Percentiles rank a stretch among this genome's conserved stretches.
Evolutionary conservation across 73 alveolate species (phyloP).

Genomic region (Breviolum minutum): DNA sequence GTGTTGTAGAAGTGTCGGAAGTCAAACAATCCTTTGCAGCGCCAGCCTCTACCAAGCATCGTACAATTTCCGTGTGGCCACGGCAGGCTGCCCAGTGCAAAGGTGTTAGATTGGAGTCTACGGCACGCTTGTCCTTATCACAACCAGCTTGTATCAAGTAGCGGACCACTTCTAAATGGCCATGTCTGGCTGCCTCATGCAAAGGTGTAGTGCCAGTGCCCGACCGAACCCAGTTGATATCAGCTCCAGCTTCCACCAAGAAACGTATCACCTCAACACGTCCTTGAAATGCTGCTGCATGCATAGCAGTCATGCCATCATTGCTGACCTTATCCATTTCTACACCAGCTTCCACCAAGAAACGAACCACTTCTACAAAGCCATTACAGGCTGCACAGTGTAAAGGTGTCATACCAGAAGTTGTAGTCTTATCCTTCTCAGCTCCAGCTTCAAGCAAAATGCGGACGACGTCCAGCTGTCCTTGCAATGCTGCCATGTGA

Average conservation of each 20-base stretch:
- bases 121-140: not conserved
- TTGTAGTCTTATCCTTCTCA: not conserved
- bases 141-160: not conserved
- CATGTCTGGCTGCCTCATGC: not conserved
- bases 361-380: not conserved
- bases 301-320: not conserved
- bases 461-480: not conserved
- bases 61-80: not conserved
- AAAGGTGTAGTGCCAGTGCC: not conserved
- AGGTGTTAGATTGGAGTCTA: not conserved
- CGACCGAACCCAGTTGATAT: not conserved
- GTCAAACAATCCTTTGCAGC: not conserved
- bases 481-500: not conserved
- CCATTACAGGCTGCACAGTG: not conserved
- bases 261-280: not conserved
- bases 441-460: not conserved
- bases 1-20: not conserved
- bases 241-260: not conserved
- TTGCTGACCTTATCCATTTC: not conserved
- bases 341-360: not conserved
- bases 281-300: not conserved
- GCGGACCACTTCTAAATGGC: not conserved
- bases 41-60: not conserved
- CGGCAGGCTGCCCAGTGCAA: not conserved
- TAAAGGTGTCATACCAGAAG: not conserved